phyloP scores from a whole-genome alignment of 2,329 filamentous ascomycete genomes.

The Exophiala dermatitidis region DNA sequence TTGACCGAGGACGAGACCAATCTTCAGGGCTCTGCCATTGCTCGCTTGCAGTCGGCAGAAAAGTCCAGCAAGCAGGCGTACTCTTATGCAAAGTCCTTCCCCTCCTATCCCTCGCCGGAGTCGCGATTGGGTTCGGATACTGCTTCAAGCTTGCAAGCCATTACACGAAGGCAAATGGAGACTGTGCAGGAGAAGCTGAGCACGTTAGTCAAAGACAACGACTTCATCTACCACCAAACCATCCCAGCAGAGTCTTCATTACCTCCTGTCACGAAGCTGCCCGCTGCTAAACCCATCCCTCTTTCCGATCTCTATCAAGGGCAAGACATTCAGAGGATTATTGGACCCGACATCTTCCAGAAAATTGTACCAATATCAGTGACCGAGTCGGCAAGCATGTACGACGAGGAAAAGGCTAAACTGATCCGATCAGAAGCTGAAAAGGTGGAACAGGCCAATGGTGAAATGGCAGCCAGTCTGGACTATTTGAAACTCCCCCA shows the following conservation, averaged over 20 bases:
- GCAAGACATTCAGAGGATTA: constrained; percentile 94
- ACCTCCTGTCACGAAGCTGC: constrained; percentile 75
- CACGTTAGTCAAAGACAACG: constrained; percentile 81
- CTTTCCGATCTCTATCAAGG: constrained; percentile 95
- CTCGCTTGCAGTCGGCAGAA: constrained; percentile 75
- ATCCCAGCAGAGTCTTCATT: constrained; percentile 80
- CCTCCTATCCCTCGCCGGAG: constrained; percentile 66
- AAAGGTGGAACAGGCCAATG: constrained; percentile 82
- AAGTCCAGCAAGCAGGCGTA: constrained; percentile 69
- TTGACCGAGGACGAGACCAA: constrained; percentile 83
- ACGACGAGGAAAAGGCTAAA: constrained; percentile 98
- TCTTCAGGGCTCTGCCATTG: constrained; percentile 76
- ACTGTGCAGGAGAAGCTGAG: constrained; percentile 73
- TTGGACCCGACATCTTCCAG: constrained; percentile 91
- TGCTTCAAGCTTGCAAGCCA: constrained; percentile 63
- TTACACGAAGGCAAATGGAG: constrained; percentile 73
- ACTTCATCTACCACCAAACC: constrained; percentile 94
- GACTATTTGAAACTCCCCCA: constrained; percentile 88
- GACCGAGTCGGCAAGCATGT: constrained; percentile 91
- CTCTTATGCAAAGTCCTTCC: constrained; percentile 70
- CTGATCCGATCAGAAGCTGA: constrained; percentile 88
- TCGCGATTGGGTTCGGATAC: constrained; percentile 81
- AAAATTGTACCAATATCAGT: constrained; percentile 95
- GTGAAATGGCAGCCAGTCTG: constrained; percentile 90
- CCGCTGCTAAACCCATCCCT: constrained; percentile 92